Conservation (phyloP, 2,329 filamentous ascomycete species). For the Aspergillus sclerotialis region DNA sequence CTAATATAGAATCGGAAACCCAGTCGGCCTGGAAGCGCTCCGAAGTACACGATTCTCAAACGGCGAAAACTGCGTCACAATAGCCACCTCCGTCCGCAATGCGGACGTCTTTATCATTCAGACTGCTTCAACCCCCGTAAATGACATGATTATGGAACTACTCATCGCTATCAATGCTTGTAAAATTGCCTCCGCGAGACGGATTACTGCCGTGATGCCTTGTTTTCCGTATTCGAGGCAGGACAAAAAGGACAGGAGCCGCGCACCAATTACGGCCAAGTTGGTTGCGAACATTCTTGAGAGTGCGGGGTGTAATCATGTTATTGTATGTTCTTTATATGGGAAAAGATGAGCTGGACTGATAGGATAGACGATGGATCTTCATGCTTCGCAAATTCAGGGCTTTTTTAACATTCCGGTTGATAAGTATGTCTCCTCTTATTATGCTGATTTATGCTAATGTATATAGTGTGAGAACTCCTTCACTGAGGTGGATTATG, state of each 20-base stretch:
- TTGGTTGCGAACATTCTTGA: slow-evolving; percentile 97
- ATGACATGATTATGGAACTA: slow-evolving; percentile 96
- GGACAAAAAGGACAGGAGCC: slow-evolving; percentile 94
- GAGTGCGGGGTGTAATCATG: slow-evolving; percentile 84
- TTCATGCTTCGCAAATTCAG: slow-evolving; percentile 89
- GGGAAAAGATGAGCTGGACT: too few species aligned
- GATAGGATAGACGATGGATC: slow-evolving; percentile 97
- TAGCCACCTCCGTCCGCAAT: too few species aligned
- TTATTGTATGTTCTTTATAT: too few species aligned
- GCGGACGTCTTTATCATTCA: slow-evolving; percentile 97
- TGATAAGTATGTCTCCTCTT: too few species aligned
- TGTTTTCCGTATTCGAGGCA: slow-evolving; percentile 96
- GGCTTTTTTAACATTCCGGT: slow-evolving; percentile 87
- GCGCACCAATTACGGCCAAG: slow-evolving; percentile 93
- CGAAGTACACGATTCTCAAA: too few species aligned
- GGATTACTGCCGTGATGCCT: slow-evolving; percentile 90
- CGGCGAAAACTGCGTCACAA: too few species aligned
- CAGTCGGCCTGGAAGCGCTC: too few species aligned
- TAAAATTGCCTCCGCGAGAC: slow-evolving; percentile 73
- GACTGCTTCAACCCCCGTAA: slow-evolving; percentile 92
- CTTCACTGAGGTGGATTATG: too few species aligned
- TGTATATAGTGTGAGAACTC: too few species aligned
- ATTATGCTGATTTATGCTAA: too few species aligned
- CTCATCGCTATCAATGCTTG: slow-evolving; percentile 98
- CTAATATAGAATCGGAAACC: too few species aligned